phyloP scores from a whole-genome alignment of 2,329 filamentous ascomycete genomes.

The Exserohilum rostratum region DNA sequence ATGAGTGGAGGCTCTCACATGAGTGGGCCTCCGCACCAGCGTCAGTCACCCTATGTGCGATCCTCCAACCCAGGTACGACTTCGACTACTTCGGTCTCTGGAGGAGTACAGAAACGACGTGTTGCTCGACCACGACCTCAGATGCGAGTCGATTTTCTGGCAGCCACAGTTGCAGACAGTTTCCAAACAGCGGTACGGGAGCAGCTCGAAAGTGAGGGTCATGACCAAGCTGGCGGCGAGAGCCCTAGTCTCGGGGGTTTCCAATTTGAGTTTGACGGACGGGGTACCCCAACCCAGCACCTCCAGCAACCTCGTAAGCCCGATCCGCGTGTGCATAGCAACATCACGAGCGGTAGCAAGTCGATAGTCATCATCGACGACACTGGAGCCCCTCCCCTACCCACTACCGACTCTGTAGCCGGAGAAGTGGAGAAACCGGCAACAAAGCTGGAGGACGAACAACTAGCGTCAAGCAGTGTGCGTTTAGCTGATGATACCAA shows the following conservation, averaged over 20 bases:
- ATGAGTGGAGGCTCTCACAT: conserved; percentile 32
- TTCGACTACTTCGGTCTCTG: conserved; percentile 32
- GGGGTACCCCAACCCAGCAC: conserved; percentile 18
- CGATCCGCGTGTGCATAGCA: conserved; percentile 54
- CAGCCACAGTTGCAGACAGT: conserved; percentile 77
- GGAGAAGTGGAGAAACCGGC: conserved; percentile 15
- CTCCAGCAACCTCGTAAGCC: conserved; percentile 18
- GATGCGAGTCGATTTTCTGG: conserved; percentile 79
- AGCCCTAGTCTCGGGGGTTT: conserved; percentile 39
- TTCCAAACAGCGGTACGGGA: conserved; percentile 78
- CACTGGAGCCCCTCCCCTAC: conserved; percentile 62
- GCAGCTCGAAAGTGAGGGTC: conserved; percentile 52
- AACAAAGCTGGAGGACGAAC: conserved; percentile 4
- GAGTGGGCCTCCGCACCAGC: conserved; percentile 24
- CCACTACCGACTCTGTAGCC: conserved; percentile 57
- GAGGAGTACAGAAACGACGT: conserved; percentile 42
- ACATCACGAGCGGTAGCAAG: conserved; percentile 80
- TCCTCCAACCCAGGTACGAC: conserved; percentile 39
- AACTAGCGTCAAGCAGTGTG: conserved; percentile 28
- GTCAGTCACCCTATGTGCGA: conserved; percentile 31
- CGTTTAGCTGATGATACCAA: conserved; percentile 16
- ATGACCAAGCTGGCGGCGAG: conserved; percentile 19
- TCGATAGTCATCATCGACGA: conserved; percentile 88
- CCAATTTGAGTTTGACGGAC: conserved; percentile 45
- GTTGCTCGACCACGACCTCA: conserved; percentile 47